Base-by-base conservation (phyloP, 2,329 filamentous ascomycete genomes). In the Exophiala alcalophila region DNA sequence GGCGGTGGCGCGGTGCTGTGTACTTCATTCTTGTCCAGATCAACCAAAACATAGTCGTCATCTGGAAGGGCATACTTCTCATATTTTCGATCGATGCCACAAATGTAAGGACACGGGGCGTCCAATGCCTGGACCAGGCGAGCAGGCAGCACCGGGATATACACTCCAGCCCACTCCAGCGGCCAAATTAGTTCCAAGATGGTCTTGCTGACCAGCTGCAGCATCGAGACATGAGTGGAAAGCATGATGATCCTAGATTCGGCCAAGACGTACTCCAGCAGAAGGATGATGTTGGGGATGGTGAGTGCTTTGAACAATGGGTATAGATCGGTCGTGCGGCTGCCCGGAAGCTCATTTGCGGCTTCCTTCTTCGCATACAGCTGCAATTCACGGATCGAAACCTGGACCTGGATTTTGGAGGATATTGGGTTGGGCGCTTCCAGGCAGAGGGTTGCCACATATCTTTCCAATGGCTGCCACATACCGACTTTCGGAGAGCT, bases 191-290 rank as follows among this genome's bases (percentile, higher is more conserved):
- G 71, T 62, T 83, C 90, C 21, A 80, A 78, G 44, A 97, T 71
- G n/a, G 91, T 89, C 63, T 89, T 83, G 58, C 86, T 94, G 24
- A 89, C 91, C 30, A 97, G 77, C 59, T 97, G 89, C 44, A 98
- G 76, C 92, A 98, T 97, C 36, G 89, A 84, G 2, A 91, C 92
- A 63, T 98, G 90, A 2, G 90, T 95, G 6, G 92, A 97, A 14
- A 97, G 74, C 53, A 98, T 83, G 60, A 98, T 95, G 65, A 98
- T 96, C 45, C 91, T 85, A 30, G 90, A 92, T 68, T 98, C 92
- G 1, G 87, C 79, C 62, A 98, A 76, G 54, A 88, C 86, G 64
- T 91, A 96, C 70, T 98, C 92, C 61, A 96, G 90, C 15, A 98
- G 74, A 14, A 87, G 83, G 49, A 98, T 80, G 46, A 98, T 86